These are phyloP conservation scores for Tympanopsis confertula DNA, from an alignment of 2,329 filamentous ascomycete genomes.

Conservation along the genomic window DNA sequence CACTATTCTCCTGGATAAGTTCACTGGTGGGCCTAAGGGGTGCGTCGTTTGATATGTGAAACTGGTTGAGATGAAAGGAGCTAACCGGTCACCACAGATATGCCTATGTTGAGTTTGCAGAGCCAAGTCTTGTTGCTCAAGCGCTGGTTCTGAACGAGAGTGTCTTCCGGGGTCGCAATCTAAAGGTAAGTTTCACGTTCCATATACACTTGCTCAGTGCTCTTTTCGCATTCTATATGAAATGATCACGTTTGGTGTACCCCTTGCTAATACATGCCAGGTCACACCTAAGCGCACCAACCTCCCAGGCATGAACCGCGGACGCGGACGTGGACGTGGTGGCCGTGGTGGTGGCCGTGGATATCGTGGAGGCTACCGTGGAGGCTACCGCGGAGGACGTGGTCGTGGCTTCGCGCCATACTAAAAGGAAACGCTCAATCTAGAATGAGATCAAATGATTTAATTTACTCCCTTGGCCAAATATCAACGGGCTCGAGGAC, in stretches of 20 bases:
- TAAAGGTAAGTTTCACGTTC: slow-evolving; percentile 58
- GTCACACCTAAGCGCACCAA: slow-evolving; percentile 81
- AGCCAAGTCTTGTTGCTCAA: slow-evolving; percentile 83
- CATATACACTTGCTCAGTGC: neutral
- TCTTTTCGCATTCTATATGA: neutral
- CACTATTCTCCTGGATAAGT: slow-evolving; percentile 94
- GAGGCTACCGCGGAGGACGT: slow-evolving; percentile 14
- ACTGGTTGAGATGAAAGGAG: neutral
- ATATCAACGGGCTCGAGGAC: too few relatives aligned
- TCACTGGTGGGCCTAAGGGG: slow-evolving; percentile 98
- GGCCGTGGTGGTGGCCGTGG: slow-evolving; percentile 43
- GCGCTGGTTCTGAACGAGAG: slow-evolving; percentile 94
- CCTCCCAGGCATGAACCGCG: slow-evolving; percentile 83
- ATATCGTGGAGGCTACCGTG: neutral
- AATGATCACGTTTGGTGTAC: too few relatives aligned
- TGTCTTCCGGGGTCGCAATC: slow-evolving; percentile 82
- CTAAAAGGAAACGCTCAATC: slow-evolving; percentile 26
- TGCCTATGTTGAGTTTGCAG: slow-evolving; percentile 96
- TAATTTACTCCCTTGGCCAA: too few relatives aligned
- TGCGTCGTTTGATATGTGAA: slow-evolving; percentile 36
- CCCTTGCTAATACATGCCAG: too few relatives aligned
- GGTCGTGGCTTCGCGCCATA: slow-evolving; percentile 51
- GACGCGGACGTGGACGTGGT: slow-evolving; percentile 49
- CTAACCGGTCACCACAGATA: slow-evolving; percentile 46
- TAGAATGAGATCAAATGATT: too few relatives aligned